Evolutionary conservation across 345 rosid species (phyloP), one percentile per base, ranked within the genome.

Genomic region (Toxicodendron radicans): DNA sequence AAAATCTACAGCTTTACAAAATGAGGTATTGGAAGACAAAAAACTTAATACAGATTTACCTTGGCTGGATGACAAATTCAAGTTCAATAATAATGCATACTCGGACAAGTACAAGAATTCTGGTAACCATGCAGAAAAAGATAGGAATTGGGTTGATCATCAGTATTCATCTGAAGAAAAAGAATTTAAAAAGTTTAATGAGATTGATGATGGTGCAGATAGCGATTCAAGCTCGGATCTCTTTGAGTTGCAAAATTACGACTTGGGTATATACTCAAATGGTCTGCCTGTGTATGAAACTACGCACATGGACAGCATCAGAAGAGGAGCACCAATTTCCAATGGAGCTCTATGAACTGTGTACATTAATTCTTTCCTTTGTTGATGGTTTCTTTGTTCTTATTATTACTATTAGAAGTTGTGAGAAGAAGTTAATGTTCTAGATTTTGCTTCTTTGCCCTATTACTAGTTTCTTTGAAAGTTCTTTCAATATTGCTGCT

Each of bases 201-300:
- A 79, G 23, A 75, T 73, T 12, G 95, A 92, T 73, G 90, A 83
- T 65, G 92, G 92, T 7, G 89, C 87, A 53, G 97, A 91, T 41
- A 95, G 97, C 73, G 99, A 95, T 85, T 91, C 97, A 24, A 95
- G 99, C 79, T 95, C 97, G 63, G 99, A 95, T 85, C 87, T 95
- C 80, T 95, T 95, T 57, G 99, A 95, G 83, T 64, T 94, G 79
- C 91, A 88, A 51, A 94, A 87, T 80, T 94, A 89, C 70, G 92
- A 92, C 80, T 69, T 90, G 72, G 90, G 83, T 14, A 81, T 78
- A 62, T 83, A 81, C 73, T 87, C 94, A 30, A 87, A 82, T 74
- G 94, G 91, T 16, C 79, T 95, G 66, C 98, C 98, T 16, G 99
- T 95, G 23, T 92, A 95, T 63, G 99, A 95, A 78, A 92, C 97